These are phyloP conservation scores for Daldinia concentrica DNA, from an alignment of 495 filamentous ascomycete species.

Conservation along the genomic window DNA sequence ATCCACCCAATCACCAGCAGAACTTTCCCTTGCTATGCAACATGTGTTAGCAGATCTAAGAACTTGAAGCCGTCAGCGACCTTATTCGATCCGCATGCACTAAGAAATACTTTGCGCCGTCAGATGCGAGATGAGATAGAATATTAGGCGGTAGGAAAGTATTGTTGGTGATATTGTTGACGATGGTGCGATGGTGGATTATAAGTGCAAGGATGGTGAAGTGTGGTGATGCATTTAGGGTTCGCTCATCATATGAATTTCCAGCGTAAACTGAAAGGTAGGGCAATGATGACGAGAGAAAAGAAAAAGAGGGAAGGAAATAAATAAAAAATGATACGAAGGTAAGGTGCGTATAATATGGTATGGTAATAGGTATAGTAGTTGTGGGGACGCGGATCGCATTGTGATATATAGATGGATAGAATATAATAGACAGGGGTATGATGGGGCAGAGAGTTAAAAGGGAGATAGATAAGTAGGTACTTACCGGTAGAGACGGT, in stretches of 20 bases:
- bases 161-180: not conserved
- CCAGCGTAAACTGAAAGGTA: not conserved
- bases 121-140: not conserved
- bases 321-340: conserved; percentile 11
- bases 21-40: conserved; percentile 11
- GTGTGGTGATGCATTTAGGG: not conserved
- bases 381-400: conserved; percentile 10
- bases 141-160: not conserved
- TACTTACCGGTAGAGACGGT: conserved; percentile 14
- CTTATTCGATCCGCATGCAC: not conserved
- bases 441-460: not conserved
- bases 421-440: conserved; percentile 11
- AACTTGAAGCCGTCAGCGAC: not conserved
- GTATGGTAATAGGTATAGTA: conserved; percentile 9
- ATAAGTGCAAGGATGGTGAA: not conserved
- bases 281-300: not conserved
- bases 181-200: not conserved
- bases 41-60: conserved; percentile 13
- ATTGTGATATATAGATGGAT: conserved; percentile 22
- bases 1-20: conserved; percentile 18
- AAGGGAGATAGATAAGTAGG: not conserved
- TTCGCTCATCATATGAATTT: not conserved
- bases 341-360: conserved; percentile 18
- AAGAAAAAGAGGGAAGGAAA: conserved; percentile 7
- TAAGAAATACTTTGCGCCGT: not conserved